Conservation (phyloP, 805 yeast genomes). For the Cyberlindnera lachancei region DNA sequence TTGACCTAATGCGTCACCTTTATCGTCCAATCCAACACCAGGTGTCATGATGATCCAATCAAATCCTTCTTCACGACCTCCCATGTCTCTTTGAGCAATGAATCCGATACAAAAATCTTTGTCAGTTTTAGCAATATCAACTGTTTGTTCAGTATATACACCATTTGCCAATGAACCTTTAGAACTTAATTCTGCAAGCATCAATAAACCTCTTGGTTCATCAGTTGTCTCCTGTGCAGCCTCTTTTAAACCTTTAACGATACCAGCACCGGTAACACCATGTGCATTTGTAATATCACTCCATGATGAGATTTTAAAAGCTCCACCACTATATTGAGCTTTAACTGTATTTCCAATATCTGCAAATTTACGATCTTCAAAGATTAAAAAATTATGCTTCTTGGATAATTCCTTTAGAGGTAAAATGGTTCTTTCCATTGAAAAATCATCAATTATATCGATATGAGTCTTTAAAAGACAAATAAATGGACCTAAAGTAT, state of each 20-base stretch:
- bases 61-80: constrained; percentile 73
- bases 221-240: constrained; percentile 59
- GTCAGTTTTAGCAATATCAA: constrained; percentile 83
- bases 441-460: constrained; percentile 85
- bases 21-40: constrained; percentile 96
- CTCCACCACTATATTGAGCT: constrained; percentile 87
- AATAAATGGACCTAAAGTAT: constrained; percentile 81
- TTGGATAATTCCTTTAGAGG: constrained; percentile 69
- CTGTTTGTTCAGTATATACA: constrained; percentile 78
- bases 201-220: constrained; percentile 83
- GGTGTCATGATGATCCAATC: constrained; percentile 98
- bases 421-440: constrained; percentile 66
- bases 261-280: constrained; percentile 93
- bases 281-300: constrained; percentile 97
- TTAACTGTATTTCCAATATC: constrained; percentile 98
- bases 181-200: constrained; percentile 93
- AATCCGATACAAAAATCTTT: constrained; percentile 91
- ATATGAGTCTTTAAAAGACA: constrained; percentile 92
- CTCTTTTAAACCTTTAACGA: constrained; percentile 78
- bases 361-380: constrained; percentile 97
- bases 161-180: constrained; percentile 93
- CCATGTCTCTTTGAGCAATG: constrained; percentile 88
- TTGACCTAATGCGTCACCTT: constrained; percentile 93
- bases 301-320: constrained; percentile 86
- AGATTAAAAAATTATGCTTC: constrained; percentile 83